Base-by-base conservation (phyloP, 306 rosid species). In the Heteromeles arbutifolia region DNA sequence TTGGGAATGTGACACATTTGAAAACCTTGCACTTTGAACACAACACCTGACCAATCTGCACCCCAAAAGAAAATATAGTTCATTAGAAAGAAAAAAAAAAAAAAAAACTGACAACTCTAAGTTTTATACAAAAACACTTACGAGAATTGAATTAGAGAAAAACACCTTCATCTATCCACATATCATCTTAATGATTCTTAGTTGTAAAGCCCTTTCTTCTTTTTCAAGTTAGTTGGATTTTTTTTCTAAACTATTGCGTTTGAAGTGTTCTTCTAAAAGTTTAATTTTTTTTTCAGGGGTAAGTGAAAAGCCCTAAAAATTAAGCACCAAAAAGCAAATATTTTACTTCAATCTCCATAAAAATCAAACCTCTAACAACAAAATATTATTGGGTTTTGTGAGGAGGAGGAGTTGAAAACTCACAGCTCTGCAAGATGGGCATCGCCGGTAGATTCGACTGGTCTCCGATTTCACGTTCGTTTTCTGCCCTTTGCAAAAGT, bases 391-490 rank as follows among this genome's bases (percentile, higher is more conserved):
- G 44, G 43, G 68, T 8, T 31, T 31, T 17, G 21, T 17, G 54
- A 17, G 68, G 66, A 11, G 65, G 65, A 14, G 39, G 32, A 28
- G 34, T 26, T 31, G 4, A 22, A 48, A 11, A 85, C 90, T 87
- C 82, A 90, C 97, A 56, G 98, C 96, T 90, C 88, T 84, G 85
- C 99, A 96, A 61, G 97, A 74, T 15, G 97, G 99, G 48, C 99
- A 96, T 48, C 99, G 87, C 18, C 93, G 93, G 79, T 92, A 92
- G 45, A 86, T 72, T 66, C 98, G 82, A n/a, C 81, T 92, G 85
- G 84, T 92, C 12, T 81, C 88, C 26, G 92, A 84, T 83, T 81
- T 89, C 76, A 96, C 93, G 61, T 96, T 92, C 19, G 87, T 92
- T 66, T 89, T 96, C 72, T 92, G 93, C 4, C 98, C 98, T 68